Base-by-base conservation (phyloP, 225 moss, liverwort and hornwort species). In the Polytrichum formosum region DNA sequence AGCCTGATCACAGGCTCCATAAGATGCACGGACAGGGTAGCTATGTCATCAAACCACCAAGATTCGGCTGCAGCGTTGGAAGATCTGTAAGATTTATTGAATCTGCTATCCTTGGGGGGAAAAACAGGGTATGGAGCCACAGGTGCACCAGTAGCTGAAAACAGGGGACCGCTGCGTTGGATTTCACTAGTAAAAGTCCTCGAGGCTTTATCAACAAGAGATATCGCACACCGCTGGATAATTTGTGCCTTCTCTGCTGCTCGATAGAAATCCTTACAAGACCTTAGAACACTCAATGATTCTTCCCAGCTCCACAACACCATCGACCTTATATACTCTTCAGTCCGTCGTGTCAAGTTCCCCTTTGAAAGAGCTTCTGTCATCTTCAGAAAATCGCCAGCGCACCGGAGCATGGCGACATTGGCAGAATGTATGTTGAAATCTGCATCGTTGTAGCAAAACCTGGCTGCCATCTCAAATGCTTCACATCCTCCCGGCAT, bases 221-320 rank as follows among this genome's bases (percentile, higher is more conserved):
- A 83, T 77, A 84, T 87, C 29, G 85, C 86, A 54, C 95, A 95
- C 72, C 95, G 85, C 75, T 86, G 88, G 28, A 91, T 81, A 28
- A 92, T 83, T 26, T 83, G 83, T 10, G 83, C 75, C 75, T 86
- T 90, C 66, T 95, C 95, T 18, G 95, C 92, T 18, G 77, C 74
- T 72, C 79, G 81, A 5, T 79, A 77, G 30, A 95, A 91, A 2
- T 89, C 78, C 33, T 92, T 90, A 63, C 92, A 95, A 20, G 90
- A 82, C 54, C 89, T 81, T 25, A 91, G 77, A 65, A 92, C 95
- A 56, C 72, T 28, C 7, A 95, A 79, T 19, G 92, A 87, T 58
- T 92, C 95, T 73, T 90, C 86, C 95, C 92, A 95, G 70, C 91
- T 95, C 95, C 92, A 91, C 27, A 92, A 79, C 23, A 92, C 91